Percentiles rank a stretch among this genome's conserved stretches.
Conservation (phyloP, 2,329 filamentous ascomycete genomes). For the Volutella citrinella region DNA sequence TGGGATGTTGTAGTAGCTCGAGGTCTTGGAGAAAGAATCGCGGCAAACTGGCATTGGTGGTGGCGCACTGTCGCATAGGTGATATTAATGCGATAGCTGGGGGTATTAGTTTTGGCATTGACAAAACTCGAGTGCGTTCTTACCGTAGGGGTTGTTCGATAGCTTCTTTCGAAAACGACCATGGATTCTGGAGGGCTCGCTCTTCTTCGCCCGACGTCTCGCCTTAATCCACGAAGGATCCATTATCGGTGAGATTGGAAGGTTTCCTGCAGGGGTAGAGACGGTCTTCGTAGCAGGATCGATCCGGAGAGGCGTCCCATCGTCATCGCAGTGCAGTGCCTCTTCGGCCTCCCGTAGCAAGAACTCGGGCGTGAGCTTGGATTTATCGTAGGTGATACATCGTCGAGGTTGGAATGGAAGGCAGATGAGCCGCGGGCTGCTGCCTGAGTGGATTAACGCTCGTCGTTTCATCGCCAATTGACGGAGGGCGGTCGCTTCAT, state of each 20-base stretch:
- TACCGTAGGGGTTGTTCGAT: slow-evolving; percentile 63
- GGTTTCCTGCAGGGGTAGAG: slow-evolving; percentile 40
- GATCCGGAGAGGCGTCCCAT: slow-evolving; percentile 32
- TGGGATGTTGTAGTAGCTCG: slow-evolving; percentile 52
- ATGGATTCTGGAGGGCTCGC: slow-evolving; percentile 26
- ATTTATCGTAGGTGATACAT: slow-evolving; percentile 33
- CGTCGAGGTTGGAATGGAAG: slow-evolving; percentile 20
- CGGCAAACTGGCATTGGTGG: slow-evolving; percentile 51
- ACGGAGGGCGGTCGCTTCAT: slow-evolving; percentile 15
- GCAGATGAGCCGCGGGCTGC: too few relatives aligned
- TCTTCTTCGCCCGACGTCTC: slow-evolving; percentile 40
- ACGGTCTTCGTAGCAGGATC: slow-evolving; percentile 42
- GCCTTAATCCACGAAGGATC: slow-evolving; percentile 47
- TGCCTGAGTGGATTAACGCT: slow-evolving; percentile 15
- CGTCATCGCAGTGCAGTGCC: slow-evolving; percentile 28
- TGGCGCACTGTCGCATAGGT: slow-evolving; percentile 54
- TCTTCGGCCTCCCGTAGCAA: slow-evolving; percentile 30
- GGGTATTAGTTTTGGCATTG: too few relatives aligned
- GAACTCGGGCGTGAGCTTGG: slow-evolving; percentile 25
- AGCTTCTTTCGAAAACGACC: slow-evolving; percentile 57
- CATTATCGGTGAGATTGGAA: slow-evolving; percentile 55
- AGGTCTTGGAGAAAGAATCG: slow-evolving; percentile 63
- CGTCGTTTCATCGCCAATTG: slow-evolving; percentile 27
- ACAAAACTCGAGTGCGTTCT: slow-evolving; percentile 6
- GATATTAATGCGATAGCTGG: slow-evolving; percentile 62